Evolutionary conservation across 192 early-diverging fungal genomes (phyloP), one percentile per base, ranked within the genome.

Genomic region (Coemansia sp.): DNA sequence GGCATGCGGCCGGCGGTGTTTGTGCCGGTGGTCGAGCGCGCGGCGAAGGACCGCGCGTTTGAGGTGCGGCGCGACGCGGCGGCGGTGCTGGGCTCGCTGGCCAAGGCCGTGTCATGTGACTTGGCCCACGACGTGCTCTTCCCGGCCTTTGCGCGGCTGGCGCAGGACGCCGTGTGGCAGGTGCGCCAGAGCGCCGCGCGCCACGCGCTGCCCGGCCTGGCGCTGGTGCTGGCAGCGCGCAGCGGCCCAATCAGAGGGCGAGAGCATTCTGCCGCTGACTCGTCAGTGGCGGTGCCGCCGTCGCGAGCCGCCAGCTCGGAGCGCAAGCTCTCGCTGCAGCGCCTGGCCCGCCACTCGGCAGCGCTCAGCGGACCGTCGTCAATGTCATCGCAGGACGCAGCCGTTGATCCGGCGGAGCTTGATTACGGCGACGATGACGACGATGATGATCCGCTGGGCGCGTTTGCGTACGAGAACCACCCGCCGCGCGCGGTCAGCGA

Each of bases 61-160:
- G 83, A 84, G 59, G 78, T 84, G 59, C 70, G 83, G 19, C 83
- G 83, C 47, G 83, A 84, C 49, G 76, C 83, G 0, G 83, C 83
- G 3, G 71, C 79, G 1, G 74, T 80, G 10, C 62, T 81, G 20
- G 83, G 83, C 19, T 73, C 71, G 24, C 66, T 84, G 53, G 73
- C 78, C 20, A 63, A 66, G 40, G 83, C 83, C 6, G 71, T 84
- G 12, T 84, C 83, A 32, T 38, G 35, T 11, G 83, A 77, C 15
- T 31, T 84, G 65, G 83, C 79, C 1, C 22, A 69, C 2, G 83
- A 81, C 25, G 75, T 81, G 31, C 68, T 84, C 17, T 84, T 74
- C 29, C 74, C 70, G 60, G 60, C 71, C 62, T 81, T 84, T 35
- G 35, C 61, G 46, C 51, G 53, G 35, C 70, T 84, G 10, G 36